A percentile compares a stretch with the other conserved stretches of the same genome.
phyloP scores from a whole-genome alignment of 805 yeast genomes.

The Wickerhamomyces rabaulensis region DNA sequence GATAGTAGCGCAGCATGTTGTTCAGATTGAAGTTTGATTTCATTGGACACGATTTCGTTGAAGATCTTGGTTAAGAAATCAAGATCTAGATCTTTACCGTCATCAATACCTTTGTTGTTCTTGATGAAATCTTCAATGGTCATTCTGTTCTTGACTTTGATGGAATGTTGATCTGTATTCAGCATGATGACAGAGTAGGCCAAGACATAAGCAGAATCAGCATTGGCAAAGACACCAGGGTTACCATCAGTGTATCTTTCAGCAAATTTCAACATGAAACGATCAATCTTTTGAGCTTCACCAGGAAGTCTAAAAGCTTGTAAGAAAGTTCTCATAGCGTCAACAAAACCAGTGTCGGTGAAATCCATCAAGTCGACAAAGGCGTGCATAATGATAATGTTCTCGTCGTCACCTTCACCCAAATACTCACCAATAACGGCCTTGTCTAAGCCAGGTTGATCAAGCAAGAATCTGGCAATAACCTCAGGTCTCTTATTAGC shows the following conservation, averaged over 20 bases:
- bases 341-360: constrained; percentile 62
- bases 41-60: constrained; percentile 75
- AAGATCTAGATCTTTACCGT: constrained; percentile 75
- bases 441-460: constrained; percentile 76
- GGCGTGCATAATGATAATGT: constrained; percentile 83
- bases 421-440: constrained; percentile 83
- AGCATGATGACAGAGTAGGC: constrained; percentile 90
- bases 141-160: constrained; percentile 84
- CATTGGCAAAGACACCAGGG: constrained; percentile 82
- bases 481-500: constrained; percentile 52
- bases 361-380: constrained; percentile 89
- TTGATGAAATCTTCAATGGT: constrained; percentile 77
- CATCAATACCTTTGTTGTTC: constrained; percentile 90
- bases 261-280: constrained; percentile 96
- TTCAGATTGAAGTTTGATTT: constrained; percentile 87
- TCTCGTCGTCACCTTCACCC: constrained; percentile 81
- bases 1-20: constrained; percentile 87
- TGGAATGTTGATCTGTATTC: constrained; percentile 91
- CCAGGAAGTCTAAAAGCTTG: constrained; percentile 95
- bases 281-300: constrained; percentile 95
- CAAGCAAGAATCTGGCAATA: constrained; percentile 70
- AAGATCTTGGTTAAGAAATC: constrained; percentile 67
- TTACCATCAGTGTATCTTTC: constrained; percentile 86
- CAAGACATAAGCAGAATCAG: constrained; percentile 89
- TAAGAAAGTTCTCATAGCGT: constrained; percentile 76